Percentiles rank a stretch among this genome's conserved stretches.
These are phyloP conservation scores for Blastobotrys niveus DNA, from an alignment of 1,139 yeast species.

Conservation along the genomic window DNA sequence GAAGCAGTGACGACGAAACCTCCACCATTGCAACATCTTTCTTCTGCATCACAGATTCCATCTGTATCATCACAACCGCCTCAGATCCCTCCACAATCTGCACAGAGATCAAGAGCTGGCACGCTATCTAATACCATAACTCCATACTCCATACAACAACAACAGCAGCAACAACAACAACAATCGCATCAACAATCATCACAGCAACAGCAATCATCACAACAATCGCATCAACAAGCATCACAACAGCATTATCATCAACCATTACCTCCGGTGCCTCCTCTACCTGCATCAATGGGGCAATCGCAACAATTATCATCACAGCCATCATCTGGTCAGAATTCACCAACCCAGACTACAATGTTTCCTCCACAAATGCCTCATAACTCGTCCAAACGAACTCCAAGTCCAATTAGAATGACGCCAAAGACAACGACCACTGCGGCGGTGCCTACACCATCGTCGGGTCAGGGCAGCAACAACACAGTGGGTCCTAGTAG, in stretches of 20 bases:
- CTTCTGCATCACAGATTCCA: conserved; percentile 3
- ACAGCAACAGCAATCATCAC: conserved; percentile 1
- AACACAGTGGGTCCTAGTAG: too few relatives aligned
- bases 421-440: conserved; percentile 11
- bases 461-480: too few relatives aligned
- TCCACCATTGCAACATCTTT: conserved; percentile 9
- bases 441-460: neutral
- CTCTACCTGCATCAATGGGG: conserved; percentile 15
- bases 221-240: neutral
- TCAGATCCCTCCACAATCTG: conserved; percentile 16
- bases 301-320: conserved; percentile 13
- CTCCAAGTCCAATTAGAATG: conserved; percentile 20
- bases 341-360: conserved; percentile 1
- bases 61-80: conserved; percentile 6
- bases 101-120: conserved; percentile 19
- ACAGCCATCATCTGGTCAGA: conserved; percentile 7
- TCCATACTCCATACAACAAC: conserved; percentile 4
- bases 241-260: neutral
- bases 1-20: conserved; percentile 14
- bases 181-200: neutral
- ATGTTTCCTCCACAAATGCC: conserved; percentile 16
- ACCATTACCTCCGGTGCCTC: conserved; percentile 15
- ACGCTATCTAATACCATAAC: conserved; percentile 12
- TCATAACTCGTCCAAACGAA: conserved; percentile 14
- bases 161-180: neutral